A percentile compares a stretch with the other conserved stretches of the same genome.
These are phyloP conservation scores for Globisporangium iwayamae DNA, from an alignment of 352 stramenopile genomes.

Conservation along the genomic window DNA sequence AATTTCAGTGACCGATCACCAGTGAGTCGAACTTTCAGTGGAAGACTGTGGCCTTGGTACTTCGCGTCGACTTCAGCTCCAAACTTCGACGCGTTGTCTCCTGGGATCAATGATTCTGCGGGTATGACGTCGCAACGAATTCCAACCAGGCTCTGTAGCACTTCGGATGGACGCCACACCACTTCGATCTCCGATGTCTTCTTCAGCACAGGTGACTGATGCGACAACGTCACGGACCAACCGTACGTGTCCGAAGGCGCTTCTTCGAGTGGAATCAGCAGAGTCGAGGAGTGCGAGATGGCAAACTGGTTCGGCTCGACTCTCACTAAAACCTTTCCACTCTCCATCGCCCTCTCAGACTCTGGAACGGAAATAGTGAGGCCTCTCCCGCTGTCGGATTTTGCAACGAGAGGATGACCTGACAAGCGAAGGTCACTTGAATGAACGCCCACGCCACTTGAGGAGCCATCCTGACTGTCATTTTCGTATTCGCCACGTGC, in stretches of 20 bases:
- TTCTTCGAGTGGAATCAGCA: constrained; percentile 77
- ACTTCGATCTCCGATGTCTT: constrained; percentile 39
- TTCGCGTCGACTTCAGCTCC: not conserved
- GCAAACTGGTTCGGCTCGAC: constrained; percentile 37
- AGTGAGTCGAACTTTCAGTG: constrained; percentile 37
- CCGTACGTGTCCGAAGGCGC: constrained; percentile 51
- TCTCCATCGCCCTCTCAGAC: constrained; percentile 8
- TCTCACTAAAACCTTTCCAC: constrained; percentile 18
- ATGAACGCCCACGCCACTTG: not conserved
- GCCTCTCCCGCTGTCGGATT: constrained; percentile 1
- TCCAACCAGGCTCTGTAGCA: constrained; percentile 50
- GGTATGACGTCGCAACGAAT: constrained; percentile 41
- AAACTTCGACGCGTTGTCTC: constrained; percentile 13
- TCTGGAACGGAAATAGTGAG: constrained; percentile 18
- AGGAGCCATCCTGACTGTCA: not conserved
- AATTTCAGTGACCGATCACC: constrained; percentile 33
- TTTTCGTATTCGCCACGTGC: not conserved
- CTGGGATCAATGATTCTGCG: constrained; percentile 25
- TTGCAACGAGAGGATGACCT: constrained; percentile 3
- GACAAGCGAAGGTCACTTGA: not conserved
- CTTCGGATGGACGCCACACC: constrained; percentile 43
- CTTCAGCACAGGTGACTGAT: constrained; percentile 25
- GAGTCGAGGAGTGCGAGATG: constrained; percentile 39
- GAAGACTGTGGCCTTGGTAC: constrained; percentile 21
- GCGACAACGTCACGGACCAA: constrained; percentile 48